Conservation (phyloP, 2,329 filamentous ascomycete species). For the Fusarium sulawesiense region DNA sequence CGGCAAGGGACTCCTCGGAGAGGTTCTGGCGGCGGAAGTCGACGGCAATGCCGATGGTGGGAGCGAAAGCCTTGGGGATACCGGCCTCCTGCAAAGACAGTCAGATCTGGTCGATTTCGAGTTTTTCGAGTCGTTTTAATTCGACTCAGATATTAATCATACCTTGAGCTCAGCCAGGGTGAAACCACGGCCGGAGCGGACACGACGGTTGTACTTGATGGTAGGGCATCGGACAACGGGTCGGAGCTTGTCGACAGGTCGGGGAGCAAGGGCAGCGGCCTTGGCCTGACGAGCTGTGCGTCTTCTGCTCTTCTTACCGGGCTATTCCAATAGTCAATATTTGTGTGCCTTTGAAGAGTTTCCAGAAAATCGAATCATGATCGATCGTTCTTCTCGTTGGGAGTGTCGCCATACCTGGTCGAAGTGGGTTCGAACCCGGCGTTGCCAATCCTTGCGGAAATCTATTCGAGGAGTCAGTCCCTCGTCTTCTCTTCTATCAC, state of each 20-base stretch:
- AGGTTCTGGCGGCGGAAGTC: constrained; percentile 97
- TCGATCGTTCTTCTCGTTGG: constrained; percentile 27
- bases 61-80: constrained; percentile 92
- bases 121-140: neutral
- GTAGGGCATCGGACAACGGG: constrained; percentile 98
- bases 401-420: constrained; percentile 82
- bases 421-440: constrained; percentile 98
- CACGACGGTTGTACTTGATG: constrained; percentile 99
- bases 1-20: constrained; percentile 91
- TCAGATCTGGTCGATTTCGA: constrained; percentile 47
- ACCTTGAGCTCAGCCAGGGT: constrained; percentile 98
- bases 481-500: constrained; percentile 34
- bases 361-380: constrained; percentile 34
- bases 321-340: constrained; percentile 66
- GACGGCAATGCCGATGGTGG: constrained; percentile 97
- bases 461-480: constrained; percentile 68
- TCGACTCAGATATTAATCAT: constrained; percentile 51
- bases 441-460: constrained; percentile 99
- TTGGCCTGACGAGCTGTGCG: constrained; percentile 92
- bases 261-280: constrained; percentile 94
- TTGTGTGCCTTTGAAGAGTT: constrained; percentile 29
- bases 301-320: constrained; percentile 94
- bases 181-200: constrained; percentile 97
- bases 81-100: constrained; percentile 80
- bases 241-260: constrained; percentile 96